These are phyloP conservation scores for Syzygium aqueum DNA, from an alignment of 345 rosid genomes.

Conservation along the genomic window DNA sequence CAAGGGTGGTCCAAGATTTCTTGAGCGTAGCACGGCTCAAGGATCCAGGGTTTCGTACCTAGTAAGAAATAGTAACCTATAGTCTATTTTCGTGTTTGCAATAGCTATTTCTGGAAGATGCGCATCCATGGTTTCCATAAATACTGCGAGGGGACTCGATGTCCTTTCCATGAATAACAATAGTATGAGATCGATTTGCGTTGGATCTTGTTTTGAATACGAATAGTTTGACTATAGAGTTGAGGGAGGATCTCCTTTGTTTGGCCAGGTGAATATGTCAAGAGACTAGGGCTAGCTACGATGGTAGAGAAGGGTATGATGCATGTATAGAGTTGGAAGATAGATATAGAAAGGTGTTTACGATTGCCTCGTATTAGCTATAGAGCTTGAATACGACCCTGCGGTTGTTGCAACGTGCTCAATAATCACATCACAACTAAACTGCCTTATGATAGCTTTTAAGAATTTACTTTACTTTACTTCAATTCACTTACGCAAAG, in stretches of 20 bases:
- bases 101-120: neutral
- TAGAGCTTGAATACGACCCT: too few relatives aligned
- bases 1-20: neutral
- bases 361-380: neutral
- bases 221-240: neutral
- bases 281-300: neutral
- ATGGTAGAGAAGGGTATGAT: neutral
- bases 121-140: neutral
- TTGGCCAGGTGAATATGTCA: neutral
- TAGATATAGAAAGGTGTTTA: neutral
- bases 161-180: neutral
- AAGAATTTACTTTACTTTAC: neutral
- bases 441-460: neutral
- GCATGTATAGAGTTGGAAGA: neutral
- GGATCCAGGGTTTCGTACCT: neutral
- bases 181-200: neutral
- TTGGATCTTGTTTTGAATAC: neutral
- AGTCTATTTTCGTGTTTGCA: neutral
- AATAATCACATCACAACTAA: neutral
- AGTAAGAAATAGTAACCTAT: neutral
- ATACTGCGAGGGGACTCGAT: neutral
- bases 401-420: neutral
- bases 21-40: neutral
- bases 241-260: neutral
- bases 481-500: neutral